Percentiles rank a stretch among this genome's conserved stretches.
Conservation (phyloP, 495 filamentous ascomycete genomes). For the Penicillium robsamsonii region DNA sequence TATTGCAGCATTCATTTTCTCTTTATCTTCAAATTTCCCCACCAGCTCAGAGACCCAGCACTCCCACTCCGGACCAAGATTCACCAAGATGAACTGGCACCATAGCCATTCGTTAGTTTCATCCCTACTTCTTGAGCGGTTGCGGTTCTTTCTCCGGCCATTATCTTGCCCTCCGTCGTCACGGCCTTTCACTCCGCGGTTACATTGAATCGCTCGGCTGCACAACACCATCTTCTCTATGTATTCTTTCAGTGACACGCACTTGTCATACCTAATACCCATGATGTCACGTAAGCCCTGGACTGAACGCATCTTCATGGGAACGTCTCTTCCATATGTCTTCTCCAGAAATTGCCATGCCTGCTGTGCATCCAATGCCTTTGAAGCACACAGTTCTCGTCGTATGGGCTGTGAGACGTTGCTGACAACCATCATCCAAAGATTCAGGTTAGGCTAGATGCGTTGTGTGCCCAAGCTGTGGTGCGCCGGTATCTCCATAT, state of each 20-base stretch:
- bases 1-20: neutral
- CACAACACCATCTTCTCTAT: conserved; percentile 7
- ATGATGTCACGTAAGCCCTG: conserved; percentile 2
- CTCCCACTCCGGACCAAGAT: conserved; percentile 9
- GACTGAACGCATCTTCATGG: neutral
- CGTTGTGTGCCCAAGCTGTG: neutral
- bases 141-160: neutral
- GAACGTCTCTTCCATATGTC: neutral
- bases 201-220: conserved; percentile 10
- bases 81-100: conserved; percentile 14
- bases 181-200: neutral
- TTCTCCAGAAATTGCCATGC: conserved; percentile 6
- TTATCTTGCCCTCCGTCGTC: neutral
- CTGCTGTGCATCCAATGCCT: neutral
- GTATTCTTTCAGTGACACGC: conserved; percentile 9
- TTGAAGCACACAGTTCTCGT: neutral
- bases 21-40: neutral
- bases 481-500: neutral
- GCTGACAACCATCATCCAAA: conserved; percentile 6
- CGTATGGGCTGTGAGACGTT: conserved; percentile 10
- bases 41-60: conserved; percentile 4
- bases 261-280: conserved; percentile 10
- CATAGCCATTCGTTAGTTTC: conserved; percentile 8
- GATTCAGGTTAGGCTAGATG: neutral
- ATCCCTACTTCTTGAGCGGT: neutral